A percentile compares a stretch with the other conserved stretches of the same genome.
Evolutionary conservation across 257 asterid species (phyloP).

Genomic region (Leonotis leonurus): DNA sequence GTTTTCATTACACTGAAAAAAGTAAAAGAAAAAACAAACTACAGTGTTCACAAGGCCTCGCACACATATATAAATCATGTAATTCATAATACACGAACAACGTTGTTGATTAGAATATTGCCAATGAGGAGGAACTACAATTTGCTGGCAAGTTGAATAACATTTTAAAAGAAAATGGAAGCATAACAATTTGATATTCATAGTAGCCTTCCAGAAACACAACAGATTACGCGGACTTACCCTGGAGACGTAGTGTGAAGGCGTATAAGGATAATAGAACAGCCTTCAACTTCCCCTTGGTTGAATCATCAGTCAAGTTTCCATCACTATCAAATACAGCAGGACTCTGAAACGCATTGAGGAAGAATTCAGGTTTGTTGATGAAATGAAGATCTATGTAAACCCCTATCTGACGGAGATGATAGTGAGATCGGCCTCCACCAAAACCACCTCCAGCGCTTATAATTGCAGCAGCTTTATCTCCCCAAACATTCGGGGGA

Average conservation of each 20-base stretch:
- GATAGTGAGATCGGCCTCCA: conserved; percentile 80
- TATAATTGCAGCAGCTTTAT: conserved; percentile 73
- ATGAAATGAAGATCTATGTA: conserved; percentile 81
- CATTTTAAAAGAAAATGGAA: background rate
- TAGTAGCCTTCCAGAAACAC: background rate
- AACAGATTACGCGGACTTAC: conserved; percentile 22
- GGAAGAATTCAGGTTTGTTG: conserved; percentile 73
- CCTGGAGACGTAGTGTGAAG: conserved; percentile 54
- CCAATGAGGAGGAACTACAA: background rate
- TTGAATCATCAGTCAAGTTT: conserved; percentile 50
- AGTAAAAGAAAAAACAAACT: too few relatives aligned
- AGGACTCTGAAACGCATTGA: conserved; percentile 56
- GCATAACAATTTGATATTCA: background rate
- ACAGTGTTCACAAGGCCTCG: background rate
- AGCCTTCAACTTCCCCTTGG: conserved; percentile 41
- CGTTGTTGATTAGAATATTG: background rate
- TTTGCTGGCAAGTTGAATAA: background rate
- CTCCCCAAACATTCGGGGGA: conserved; percentile 79
- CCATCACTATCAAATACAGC: conserved; percentile 61
- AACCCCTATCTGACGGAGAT: conserved; percentile 82
- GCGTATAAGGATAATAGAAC: conserved; percentile 49
- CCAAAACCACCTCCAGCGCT: conserved; percentile 75
- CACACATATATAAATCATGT: too few relatives aligned
- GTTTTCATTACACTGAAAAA: too few relatives aligned
- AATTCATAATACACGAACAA: background rate